These are phyloP conservation scores for Beverwykella pulmonaria DNA, from an alignment of 495 filamentous ascomycete genomes.

Conservation along the genomic window DNA sequence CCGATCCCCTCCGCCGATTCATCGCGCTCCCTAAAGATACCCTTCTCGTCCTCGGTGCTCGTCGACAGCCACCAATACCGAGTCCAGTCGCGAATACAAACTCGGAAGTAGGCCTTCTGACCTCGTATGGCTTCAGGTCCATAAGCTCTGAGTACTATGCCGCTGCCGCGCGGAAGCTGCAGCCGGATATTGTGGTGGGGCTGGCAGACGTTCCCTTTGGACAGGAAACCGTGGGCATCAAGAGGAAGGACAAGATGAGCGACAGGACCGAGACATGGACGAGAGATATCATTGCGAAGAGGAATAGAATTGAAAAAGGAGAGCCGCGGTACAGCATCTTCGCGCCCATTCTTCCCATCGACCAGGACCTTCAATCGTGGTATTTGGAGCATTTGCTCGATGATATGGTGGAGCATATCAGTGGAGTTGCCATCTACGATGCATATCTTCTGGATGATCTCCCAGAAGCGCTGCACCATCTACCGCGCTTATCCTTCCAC, in stretches of 20 bases:
- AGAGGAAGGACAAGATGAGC: constrained; percentile 77
- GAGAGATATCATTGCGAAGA: constrained; percentile 54
- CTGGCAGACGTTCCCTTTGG: constrained; percentile 74
- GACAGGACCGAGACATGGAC: constrained; percentile 80
- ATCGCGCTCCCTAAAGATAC: constrained; percentile 59
- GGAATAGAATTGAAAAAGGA: constrained; percentile 42
- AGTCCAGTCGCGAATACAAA: constrained; percentile 74
- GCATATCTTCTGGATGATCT: constrained; percentile 68
- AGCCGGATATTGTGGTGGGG: constrained; percentile 79
- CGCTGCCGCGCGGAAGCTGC: constrained; percentile 60
- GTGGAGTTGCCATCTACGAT: constrained; percentile 83
- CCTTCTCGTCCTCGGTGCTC: constrained; percentile 75
- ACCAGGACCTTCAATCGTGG: constrained; percentile 70
- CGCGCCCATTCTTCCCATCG: constrained; percentile 77
- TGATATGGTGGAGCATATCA: constrained; percentile 58
- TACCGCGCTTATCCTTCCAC: constrained; percentile 75
- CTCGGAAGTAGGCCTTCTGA: constrained; percentile 72
- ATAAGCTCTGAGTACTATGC: constrained; percentile 70
- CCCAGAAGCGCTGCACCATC: constrained; percentile 54
- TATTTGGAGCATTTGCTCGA: constrained; percentile 70
- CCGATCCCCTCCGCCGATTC: constrained; percentile 67
- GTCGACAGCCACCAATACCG: constrained; percentile 73
- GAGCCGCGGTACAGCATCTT: constrained; percentile 54
- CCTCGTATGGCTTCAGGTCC: constrained; percentile 77
- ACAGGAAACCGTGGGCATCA: constrained; percentile 58